phyloP scores from a whole-genome alignment of 2,329 filamentous ascomycete genomes.

The Diaporthe citrichinensis region DNA sequence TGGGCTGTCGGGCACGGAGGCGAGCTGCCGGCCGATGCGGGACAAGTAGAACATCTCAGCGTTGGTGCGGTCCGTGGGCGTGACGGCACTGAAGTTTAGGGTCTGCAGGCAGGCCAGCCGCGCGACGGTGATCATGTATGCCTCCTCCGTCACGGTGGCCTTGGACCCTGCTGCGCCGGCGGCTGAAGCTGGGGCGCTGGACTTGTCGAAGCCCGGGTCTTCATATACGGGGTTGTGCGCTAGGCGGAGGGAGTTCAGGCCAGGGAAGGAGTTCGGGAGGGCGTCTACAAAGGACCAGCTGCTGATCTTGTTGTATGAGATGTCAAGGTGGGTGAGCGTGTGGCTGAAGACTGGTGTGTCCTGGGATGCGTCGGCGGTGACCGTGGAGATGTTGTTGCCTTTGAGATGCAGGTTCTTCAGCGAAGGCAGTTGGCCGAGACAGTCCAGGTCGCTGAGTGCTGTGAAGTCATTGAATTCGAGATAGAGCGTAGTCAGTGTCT shows the following conservation, averaged over 20 bases:
- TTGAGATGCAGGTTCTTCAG: slow-evolving; percentile 80
- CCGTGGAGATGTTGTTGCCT: slow-evolving; percentile 76
- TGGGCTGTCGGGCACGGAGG: slow-evolving; percentile 66
- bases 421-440: slow-evolving; percentile 64
- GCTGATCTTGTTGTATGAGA: slow-evolving; percentile 79
- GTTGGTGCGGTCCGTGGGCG: slow-evolving; percentile 81
- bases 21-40: slow-evolving; percentile 83
- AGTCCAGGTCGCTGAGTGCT: slow-evolving; percentile 68
- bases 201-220: slow-evolving; percentile 56
- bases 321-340: slow-evolving; percentile 75
- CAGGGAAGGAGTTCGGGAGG: slow-evolving; percentile 78
- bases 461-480: slow-evolving; percentile 81
- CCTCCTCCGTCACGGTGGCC: slow-evolving; percentile 77
- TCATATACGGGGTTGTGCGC: slow-evolving; percentile 89
- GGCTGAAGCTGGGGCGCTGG: slow-evolving; percentile 44
- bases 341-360: slow-evolving; percentile 64
- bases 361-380: slow-evolving; percentile 50
- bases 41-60: slow-evolving; percentile 95
- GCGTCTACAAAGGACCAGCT: slow-evolving; percentile 82
- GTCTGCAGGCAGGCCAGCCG: slow-evolving; percentile 77
- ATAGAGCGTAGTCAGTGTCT: slow-evolving; percentile 72
- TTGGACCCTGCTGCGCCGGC: slow-evolving; percentile 51
- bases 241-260: slow-evolving; percentile 81
- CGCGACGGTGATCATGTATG: slow-evolving; percentile 89
- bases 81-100: slow-evolving; percentile 83